Base-by-base conservation (phyloP, 306 rosid species). In the Morella rubra region DNA sequence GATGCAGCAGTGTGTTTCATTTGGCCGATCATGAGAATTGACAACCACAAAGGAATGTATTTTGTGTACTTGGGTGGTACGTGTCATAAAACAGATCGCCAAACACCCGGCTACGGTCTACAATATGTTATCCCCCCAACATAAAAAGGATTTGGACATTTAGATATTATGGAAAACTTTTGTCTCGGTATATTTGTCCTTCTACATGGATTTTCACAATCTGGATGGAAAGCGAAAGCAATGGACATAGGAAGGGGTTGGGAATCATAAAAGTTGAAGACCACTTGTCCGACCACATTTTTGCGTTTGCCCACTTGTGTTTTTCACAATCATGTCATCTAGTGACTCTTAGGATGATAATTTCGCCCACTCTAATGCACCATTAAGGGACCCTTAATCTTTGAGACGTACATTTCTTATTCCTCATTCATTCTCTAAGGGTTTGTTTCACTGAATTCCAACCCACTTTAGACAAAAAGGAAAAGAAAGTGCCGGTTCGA, bases 361-460 rank as follows among this genome's bases (percentile, higher is more conserved):
- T 54, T 24, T 85, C 72, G 76, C 82, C 84, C 81, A 76, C 84
- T 85, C 83, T 83, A 78, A 71, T 79, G 84, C 85, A 64, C 67
- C 70, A 72, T 72, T 83, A 85, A 84, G 81, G 87, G 80, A 85
- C 83, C 83, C 78, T 75, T 70, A 69, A 22, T 61, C 67, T 27
- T 71, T 49, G 32, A 27, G 32, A 27, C 32, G 32, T 27, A 27
- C 2, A 85, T 78, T 85, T 85, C 82, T 84, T 85, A 80, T 81
- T 78, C 73, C 81, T 87, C 89, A 80, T 84, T 83, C 82, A 85
- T 82, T 82, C 80, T 78, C 80, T 78, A 78, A 56, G 77, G 83
- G 80, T 72, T 86, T 88, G 80, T 72, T 86, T 88, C 87, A 77
- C 85, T 86, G 81, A 87, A 87, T 81, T 84, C 85, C 87, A 81